Conservation (phyloP, 1,284 basidiomycete species). For the Malassezia furfur region DNA sequence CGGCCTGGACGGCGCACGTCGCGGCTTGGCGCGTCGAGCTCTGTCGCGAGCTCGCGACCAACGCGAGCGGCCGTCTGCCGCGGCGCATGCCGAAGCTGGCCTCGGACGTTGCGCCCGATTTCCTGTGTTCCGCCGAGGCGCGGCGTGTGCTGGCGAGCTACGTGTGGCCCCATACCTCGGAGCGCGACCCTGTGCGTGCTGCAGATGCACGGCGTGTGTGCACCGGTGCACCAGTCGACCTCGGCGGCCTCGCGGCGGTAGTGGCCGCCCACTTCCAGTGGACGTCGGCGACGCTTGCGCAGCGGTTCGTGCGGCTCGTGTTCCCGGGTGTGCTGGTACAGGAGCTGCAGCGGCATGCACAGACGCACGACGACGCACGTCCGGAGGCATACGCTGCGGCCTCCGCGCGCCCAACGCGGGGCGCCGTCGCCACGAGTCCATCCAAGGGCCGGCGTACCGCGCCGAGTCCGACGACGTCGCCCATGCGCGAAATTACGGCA, state of each 20-base stretch:
- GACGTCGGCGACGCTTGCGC: not conserved
- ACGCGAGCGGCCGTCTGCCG: slow-evolving; percentile 20
- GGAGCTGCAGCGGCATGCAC: not conserved
- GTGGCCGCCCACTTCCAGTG: not conserved
- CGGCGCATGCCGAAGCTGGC: slow-evolving; percentile 24
- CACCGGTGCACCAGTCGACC: not conserved
- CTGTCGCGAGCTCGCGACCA: slow-evolving; percentile 26
- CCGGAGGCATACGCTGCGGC: not conserved
- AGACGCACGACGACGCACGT: not conserved
- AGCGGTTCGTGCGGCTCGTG: slow-evolving; percentile 2
- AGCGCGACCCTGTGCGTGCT: not conserved
- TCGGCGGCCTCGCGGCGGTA: not conserved
- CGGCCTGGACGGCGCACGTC: not conserved
- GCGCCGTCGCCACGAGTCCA: too few relatives aligned
- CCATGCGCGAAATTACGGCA: not conserved
- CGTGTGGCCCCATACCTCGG: slow-evolving; percentile 6
- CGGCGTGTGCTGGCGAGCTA: not conserved
- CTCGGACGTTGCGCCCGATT: not conserved
- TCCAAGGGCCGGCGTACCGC: too few relatives aligned
- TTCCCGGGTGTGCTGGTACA: not conserved
- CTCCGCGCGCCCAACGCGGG: not conserved
- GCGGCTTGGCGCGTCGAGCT: slow-evolving; percentile 22
- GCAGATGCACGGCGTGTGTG: not conserved
- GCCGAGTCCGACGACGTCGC: not conserved
- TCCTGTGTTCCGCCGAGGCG: not conserved